Conservation (phyloP, 2,329 filamentous ascomycete genomes). For the Didymella glomerata region DNA sequence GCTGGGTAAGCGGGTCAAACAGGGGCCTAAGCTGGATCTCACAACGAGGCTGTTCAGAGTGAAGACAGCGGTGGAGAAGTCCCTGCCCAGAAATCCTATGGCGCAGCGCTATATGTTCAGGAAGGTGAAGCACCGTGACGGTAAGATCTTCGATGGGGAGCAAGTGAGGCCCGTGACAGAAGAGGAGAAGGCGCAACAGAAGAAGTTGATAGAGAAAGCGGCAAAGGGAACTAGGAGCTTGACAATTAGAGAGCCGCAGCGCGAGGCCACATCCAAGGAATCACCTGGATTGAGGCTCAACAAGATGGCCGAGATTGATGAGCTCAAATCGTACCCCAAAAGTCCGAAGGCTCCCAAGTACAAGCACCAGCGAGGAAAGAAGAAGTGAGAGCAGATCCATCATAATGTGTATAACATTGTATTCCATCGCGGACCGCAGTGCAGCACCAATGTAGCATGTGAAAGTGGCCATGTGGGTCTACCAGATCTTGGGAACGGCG, state of each 20-base stretch:
- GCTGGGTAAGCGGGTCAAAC: constrained; percentile 10
- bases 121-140: background rate
- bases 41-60: constrained; percentile 26
- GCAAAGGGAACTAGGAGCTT: background rate
- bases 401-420: background rate
- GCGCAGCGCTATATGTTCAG: background rate
- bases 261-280: background rate
- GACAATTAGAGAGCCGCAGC: background rate
- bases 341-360: background rate
- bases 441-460: constrained; percentile 9
- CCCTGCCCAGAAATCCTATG: background rate
- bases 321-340: background rate
- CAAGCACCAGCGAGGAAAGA: background rate
- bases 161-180: background rate
- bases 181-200: background rate
- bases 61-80: constrained; percentile 21
- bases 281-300: background rate
- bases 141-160: background rate
- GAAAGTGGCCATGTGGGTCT: constrained; percentile 16
- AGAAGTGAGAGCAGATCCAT: background rate
- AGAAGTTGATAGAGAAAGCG: background rate
- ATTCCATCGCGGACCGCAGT: background rate
- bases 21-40: constrained; percentile 2
- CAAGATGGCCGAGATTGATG: background rate
- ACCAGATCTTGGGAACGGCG: constrained; percentile 6